These are phyloP conservation scores for Russula dissimulans DNA, from an alignment of 768 basidiomycete species.

Conservation along the genomic window DNA sequence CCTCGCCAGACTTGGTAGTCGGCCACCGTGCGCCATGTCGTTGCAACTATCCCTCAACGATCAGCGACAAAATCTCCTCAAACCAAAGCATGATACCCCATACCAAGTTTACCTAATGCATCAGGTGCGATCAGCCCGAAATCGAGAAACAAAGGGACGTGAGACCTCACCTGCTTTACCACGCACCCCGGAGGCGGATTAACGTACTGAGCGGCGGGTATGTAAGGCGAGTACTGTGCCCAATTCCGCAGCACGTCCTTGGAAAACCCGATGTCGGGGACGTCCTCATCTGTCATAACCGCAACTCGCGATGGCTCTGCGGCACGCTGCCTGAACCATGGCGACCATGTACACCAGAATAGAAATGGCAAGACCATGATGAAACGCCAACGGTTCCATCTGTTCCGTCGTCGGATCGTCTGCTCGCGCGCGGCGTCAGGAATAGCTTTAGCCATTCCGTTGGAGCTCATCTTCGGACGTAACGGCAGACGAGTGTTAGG, in stretches of 20 bases:
- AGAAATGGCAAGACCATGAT: not conserved
- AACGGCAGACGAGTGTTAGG: too few species aligned
- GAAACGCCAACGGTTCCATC: not conserved
- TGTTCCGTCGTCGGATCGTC: not conserved
- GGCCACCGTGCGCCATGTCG: slow-evolving; percentile 77
- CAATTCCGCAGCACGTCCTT: slow-evolving; percentile 26
- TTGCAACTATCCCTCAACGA: slow-evolving; percentile 43
- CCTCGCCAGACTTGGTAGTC: slow-evolving; percentile 37
- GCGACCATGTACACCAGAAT: not conserved
- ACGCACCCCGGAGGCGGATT: slow-evolving; percentile 41
- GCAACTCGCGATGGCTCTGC: not conserved
- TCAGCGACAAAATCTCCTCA: not conserved
- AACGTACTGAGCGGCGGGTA: slow-evolving; percentile 37
- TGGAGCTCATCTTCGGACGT: too few species aligned
- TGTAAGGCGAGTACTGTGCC: slow-evolving; percentile 58
- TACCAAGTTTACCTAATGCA: slow-evolving; percentile 50
- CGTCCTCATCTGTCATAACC: slow-evolving; percentile 24
- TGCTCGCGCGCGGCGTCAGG: too few species aligned
- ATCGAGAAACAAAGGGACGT: not conserved
- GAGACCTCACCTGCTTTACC: slow-evolving; percentile 42
- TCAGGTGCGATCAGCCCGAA: not conserved
- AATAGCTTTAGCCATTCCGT: too few species aligned
- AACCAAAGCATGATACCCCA: slow-evolving; percentile 18
- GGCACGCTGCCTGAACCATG: slow-evolving; percentile 26
- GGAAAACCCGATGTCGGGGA: slow-evolving; percentile 12